phyloP scores from a whole-genome alignment of 371 early-diverging fungal species.

The Saksenaea oblongispora region DNA sequence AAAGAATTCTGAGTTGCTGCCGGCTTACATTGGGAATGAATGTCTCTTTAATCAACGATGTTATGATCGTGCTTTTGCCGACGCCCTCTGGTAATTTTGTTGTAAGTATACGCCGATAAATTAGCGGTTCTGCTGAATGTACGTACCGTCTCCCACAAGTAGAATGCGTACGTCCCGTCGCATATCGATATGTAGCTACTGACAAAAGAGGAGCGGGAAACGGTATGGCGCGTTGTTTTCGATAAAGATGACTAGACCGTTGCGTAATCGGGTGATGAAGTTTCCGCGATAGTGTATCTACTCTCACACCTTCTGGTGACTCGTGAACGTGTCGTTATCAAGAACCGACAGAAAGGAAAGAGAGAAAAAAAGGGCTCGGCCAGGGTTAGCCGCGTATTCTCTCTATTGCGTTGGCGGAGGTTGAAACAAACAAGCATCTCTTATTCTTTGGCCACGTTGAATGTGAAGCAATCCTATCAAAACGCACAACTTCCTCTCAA shows the following conservation, averaged over 20 bases:
- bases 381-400: slow-evolving; percentile 1
- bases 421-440: neutral
- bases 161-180: slow-evolving; percentile 89
- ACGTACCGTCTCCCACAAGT: slow-evolving; percentile 88
- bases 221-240: slow-evolving; percentile 3
- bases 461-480: too few relatives aligned
- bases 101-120: neutral
- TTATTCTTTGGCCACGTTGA: too few relatives aligned
- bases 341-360: neutral
- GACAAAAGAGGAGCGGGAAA: slow-evolving; percentile 12
- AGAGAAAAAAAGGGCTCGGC: slow-evolving; percentile 1
- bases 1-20: neutral
- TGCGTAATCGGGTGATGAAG: slow-evolving; percentile 3
- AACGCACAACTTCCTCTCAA: too few relatives aligned
- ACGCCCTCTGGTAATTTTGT: slow-evolving; percentile 69
- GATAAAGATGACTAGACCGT: slow-evolving; percentile 2
- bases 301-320: slow-evolving; percentile 3
- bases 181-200: slow-evolving; percentile 48
- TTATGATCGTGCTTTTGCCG: slow-evolving; percentile 96
- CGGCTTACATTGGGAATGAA: slow-evolving; percentile 86
- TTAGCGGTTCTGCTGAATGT: neutral
- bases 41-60: slow-evolving; percentile 92
- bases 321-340: slow-evolving; percentile 1
- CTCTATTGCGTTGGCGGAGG: neutral
- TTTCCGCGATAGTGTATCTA: neutral